Evolutionary conservation across 106 monocot species (phyloP), one percentile per base, ranked within the genome.

Genomic region (Dactylorhiza incarnata): DNA sequence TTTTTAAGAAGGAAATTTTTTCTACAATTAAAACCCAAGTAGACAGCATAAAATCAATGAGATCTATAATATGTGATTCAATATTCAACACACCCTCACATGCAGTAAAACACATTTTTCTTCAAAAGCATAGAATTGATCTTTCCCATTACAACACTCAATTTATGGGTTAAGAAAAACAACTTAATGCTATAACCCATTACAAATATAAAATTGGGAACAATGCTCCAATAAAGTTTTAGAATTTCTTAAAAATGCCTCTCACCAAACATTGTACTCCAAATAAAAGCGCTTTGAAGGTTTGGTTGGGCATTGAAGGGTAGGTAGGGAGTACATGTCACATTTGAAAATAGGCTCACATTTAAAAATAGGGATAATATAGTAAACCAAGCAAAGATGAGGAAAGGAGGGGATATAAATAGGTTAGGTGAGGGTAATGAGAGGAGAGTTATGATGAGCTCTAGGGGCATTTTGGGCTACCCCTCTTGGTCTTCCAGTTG

Each of bases 401-500:
- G 49, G 11, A 50, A 10, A 6, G 5, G 49, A 50, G 49, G 49
- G 49, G n/a, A 52, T 7, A 15, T 11, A 52, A 61, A 15, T 61
- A 69, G 16, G 25, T 69, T 45, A 69, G 69, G 45, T 69, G 15
- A 17, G 15, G 20, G 37, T 12, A 19, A 46, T 46, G 9, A 69
- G 17, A 7, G 5, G 5, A 44, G 44, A 69, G 16, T 69, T 69
- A 17, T 45, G 45, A 49, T 23, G 72, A 54, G 46, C 45, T 75
- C 37, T 73, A 86, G 22, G 86, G 86, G 59, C 86, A 86, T 23
- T 86, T 86, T 66, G 86, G 86, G 10, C 82, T 79, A n/a, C 86
- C 86, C 45, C 47, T 19, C 82, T 86, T 79, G 58, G 82, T 86
- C 79, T 86, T 86, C 86, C 86, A 86, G 86, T 82, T 86, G 79